Base-by-base conservation (phyloP, 352 stramenopile genomes). In the Globisporangium radiosum region DNA sequence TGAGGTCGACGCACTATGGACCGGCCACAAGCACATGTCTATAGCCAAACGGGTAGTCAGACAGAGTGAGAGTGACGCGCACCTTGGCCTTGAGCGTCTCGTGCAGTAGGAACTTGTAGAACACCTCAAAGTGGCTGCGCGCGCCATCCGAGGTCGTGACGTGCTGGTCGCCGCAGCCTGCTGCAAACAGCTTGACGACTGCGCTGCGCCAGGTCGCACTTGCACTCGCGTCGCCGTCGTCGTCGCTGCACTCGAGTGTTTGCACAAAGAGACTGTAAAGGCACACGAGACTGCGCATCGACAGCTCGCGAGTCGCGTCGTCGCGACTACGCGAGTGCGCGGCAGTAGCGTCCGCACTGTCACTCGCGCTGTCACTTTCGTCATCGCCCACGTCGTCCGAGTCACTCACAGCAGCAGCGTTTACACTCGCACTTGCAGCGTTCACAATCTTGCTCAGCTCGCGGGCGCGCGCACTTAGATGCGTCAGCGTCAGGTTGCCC, bases 1-100 rank as follows among this genome's bases (percentile, higher is more conserved):
- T 25, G 25, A 25, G 25, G 25, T 25, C 25, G 25, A 25, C 25
- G 25, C 25, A 25, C 25, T 25, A 25, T 25, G 25, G 25, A 25
- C 25, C 25, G 25, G 25, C 25, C 25, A 25, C 25, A 25, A 25
- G 25, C 25, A 25, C 25, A 25, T 25, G 25, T 25, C 25, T 25
- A 25, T 25, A 25, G 25, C 25, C 25, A 25, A 25, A 25, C 25
- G 25, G 25, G 25, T 25, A 25, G 25, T 25, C 25, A 11, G 3
- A 33, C 14, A 33, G 38, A 11, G 47, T 36, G 1, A 54, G 43
- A 36, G 5, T 11, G 33, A 6, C 7, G 33, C 44, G 19, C 72
- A 83, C 76, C 65, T 74, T 76, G 40, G 79, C 59, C 15, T 77
- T 69, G 40, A 86, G 64, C 47, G 70, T 75, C 48, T 87, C 74